Evolutionary conservation across 2,329 filamentous ascomycete genomes (phyloP).

Genomic region (Penicillium griseofulvum): DNA sequence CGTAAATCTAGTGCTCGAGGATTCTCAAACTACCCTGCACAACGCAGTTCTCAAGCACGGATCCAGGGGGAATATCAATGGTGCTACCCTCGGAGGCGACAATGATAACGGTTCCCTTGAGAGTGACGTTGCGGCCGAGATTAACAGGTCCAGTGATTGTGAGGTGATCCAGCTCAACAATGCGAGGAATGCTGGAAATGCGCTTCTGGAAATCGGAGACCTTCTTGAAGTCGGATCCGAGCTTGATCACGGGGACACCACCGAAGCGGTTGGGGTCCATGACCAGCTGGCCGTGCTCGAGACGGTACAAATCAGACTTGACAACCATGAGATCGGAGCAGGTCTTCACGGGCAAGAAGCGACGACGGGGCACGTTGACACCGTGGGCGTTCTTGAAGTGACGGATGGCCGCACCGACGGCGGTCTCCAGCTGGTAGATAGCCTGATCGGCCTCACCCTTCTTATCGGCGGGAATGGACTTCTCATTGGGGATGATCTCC

Average conservation of each 20-base stretch:
- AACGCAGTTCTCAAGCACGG: conserved; percentile 96
- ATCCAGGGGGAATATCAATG: conserved; percentile 95
- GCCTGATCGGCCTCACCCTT: conserved; percentile 98
- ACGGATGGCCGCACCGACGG: conserved; percentile 95
- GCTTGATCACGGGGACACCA: conserved; percentile 96
- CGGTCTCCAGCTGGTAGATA: conserved; percentile 97
- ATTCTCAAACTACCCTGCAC: conserved; percentile 91
- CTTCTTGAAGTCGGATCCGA: conserved; percentile 99
- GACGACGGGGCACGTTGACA: conserved; percentile 95
- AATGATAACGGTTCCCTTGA: conserved; percentile 98
- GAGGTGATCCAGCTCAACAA: conserved; percentile 64
- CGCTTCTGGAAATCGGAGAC: conserved; percentile 70
- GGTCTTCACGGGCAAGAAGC: conserved; percentile 99
- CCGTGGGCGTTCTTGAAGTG: conserved; percentile 99
- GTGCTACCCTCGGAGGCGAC: conserved; percentile 97
- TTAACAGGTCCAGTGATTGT: conserved; percentile 98
- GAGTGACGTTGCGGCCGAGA: conserved; percentile 87
- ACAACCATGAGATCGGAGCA: conserved; percentile 99
- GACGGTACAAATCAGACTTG: conserved; percentile 98
- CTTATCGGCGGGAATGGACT: conserved; percentile 97
- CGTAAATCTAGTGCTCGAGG: conserved; percentile 63
- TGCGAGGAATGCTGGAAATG: conserved; percentile 51
- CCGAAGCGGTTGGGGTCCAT: conserved; percentile 97
- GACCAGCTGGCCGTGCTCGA: conserved; percentile 96
- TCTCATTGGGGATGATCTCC: conserved; percentile 99